A percentile compares a stretch with the other conserved stretches of the same genome.
Conservation (phyloP, 2,329 filamentous ascomycete genomes). For the Fusarium sp. region DNA sequence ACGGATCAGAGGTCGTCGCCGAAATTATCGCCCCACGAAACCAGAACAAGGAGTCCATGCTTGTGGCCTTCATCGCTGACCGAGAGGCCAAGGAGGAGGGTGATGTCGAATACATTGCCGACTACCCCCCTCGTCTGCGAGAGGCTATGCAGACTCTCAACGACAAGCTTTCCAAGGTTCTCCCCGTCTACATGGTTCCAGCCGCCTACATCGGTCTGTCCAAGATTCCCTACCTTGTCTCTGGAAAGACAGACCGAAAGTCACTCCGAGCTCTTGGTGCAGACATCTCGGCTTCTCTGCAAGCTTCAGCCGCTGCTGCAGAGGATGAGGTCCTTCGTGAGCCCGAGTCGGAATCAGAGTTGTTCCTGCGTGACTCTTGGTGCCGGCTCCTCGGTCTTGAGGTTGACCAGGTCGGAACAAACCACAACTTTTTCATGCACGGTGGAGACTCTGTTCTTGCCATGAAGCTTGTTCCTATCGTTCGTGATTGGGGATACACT, state of each 20-base stretch:
- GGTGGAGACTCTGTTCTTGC: conserved; percentile 62
- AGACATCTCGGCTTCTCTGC: conserved; percentile 30
- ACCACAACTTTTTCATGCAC: conserved; percentile 58
- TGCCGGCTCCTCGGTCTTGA: conserved; percentile 48
- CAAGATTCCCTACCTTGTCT: conserved; percentile 39
- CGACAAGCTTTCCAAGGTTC: conserved; percentile 33
- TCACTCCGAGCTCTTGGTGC: conserved; percentile 33
- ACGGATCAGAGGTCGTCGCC: conserved; percentile 55
- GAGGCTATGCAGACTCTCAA: conserved; percentile 30
- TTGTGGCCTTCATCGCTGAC: conserved; percentile 39
- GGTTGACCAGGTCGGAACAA: conserved; percentile 46
- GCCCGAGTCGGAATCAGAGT: conserved; percentile 30
- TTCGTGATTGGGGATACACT: conserved; percentile 50
- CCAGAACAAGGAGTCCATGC: conserved; percentile 46
- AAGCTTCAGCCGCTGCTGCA: conserved; percentile 13
- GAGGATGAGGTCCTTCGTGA: conserved; percentile 17
- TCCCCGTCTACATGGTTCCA: conserved; percentile 40
- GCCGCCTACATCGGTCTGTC: conserved; percentile 35
- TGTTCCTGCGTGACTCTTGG: conserved; percentile 50
- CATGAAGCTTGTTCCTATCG: conserved; percentile 59
- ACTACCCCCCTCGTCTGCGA: conserved; percentile 32
- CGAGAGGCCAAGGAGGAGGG: conserved; percentile 26
- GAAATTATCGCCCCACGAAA: conserved; percentile 58
- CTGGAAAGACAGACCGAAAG: conserved; percentile 41
- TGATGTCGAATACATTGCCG: conserved; percentile 28